Evolutionary conservation across 345 rosid species (phyloP), one percentile per base, ranked within the genome.

Genomic region (Draba incana): DNA sequence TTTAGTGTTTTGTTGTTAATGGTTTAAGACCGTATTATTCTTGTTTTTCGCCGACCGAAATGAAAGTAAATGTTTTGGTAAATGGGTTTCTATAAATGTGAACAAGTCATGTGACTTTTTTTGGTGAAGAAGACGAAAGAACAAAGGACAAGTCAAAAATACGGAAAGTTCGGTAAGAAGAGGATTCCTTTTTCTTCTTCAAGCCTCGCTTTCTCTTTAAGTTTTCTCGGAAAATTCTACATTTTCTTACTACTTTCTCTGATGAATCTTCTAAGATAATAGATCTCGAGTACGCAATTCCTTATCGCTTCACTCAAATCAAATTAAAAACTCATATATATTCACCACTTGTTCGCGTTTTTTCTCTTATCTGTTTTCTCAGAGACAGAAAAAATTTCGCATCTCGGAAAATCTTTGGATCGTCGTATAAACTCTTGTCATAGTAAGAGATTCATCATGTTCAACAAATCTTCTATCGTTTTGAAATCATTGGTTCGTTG

Each of bases 271-370:
- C 65, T 20, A 80, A 62, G 74, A 43, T 60, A 58, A 69, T 64
- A 79, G 85, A 84, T 81, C 83, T 83, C 78, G 68, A 74, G 62
- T 78, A 66, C 49, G 75, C 79, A 46, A 20, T 58, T 64, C 57
- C 48, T 58, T 54, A 23, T 57, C 46, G 67, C 72, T 66, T 74
- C 75, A 60, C 68, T 60, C 44, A 30, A 54, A 70, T 77, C 50
- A 16, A 16, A 46, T 15, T 45, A 42, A 11, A 14, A 14, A 58
- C 25, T 65, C 63, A 46, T 44, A 42, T 50, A 66, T 20, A 71
- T 58, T 15, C 70, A 67, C 62, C 28, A 27, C 64, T 57, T 13
- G 61, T 3, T 51, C n/a, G n/a, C n/a, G n/a, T n/a, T n/a, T n/a
- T n/a, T 27, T 27, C 3, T 41, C 16, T 16, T 10, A 23, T 62